Evolutionary conservation across 2,329 filamentous ascomycete species (phyloP), one percentile per base, ranked within the genome.

Genomic region (Cercospora berteroae): DNA sequence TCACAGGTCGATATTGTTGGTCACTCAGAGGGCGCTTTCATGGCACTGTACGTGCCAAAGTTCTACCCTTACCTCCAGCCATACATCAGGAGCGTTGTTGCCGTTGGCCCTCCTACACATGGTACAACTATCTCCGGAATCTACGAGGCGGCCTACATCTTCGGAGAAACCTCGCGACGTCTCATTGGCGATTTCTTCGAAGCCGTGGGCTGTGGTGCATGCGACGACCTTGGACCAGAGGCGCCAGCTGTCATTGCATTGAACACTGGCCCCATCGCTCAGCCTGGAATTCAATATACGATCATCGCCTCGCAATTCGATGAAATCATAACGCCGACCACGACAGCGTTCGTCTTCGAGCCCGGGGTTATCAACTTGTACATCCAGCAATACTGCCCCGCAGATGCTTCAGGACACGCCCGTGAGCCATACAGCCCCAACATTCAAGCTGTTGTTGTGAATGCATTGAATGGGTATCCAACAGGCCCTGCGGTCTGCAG

Each of bases 301-400:
- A 64, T 70, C 27, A 29, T 69, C 23, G 67, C 64, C 10, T 64
- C 67, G 4, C 63, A 13, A 29, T 58, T 67, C 23, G 69, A 70
- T 59, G 67, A 70, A 57, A 48, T 69, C 48, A 57, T 69, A n/a
- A 67, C 57, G 3, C 69, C 69, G 9, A 55, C 67, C 4, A 42
- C 33, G 20, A 69, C 67, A 4, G 65, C 69, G 1, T 70, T 70
- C 16, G 62, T 70, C 13, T 25, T 64, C 10, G 67, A 70, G 50
- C 58, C 60, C 6, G 65, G 65, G 2, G 69, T 70, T 0, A 42
- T 48, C 7, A 70, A 70, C 31, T 16, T 67, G 2, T 70, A 58
- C 33, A 67, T 67, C 2, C 69, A 70, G 60, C 52, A 70, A 4
- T 69, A 59, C 60, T 70, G 69, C 50, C 69, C 69, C 3, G 31